Percentiles rank a stretch among this genome's conserved stretches.
phyloP scores from a whole-genome alignment of 345 rosid genomes.

The Excoecaria cochinchinensis region DNA sequence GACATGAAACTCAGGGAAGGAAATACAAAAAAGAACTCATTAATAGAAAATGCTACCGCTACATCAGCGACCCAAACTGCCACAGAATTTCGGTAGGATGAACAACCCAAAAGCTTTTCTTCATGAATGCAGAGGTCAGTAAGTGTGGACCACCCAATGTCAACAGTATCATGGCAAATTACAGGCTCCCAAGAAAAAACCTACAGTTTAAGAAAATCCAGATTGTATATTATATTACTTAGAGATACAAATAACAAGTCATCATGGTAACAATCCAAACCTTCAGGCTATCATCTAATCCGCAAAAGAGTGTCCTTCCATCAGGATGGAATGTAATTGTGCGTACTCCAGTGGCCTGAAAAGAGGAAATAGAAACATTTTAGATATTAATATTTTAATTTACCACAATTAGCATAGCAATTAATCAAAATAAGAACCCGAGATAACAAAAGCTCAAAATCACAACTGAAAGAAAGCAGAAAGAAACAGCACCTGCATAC shows the following conservation, averaged over 20 bases:
- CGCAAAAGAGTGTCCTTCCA: conserved; percentile 86
- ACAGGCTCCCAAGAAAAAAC: conserved; percentile 99
- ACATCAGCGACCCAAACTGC: conserved; percentile 91
- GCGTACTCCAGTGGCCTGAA: conserved; percentile 81
- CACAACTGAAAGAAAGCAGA: neutral
- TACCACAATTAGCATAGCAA: neutral
- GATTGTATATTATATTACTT: conserved; percentile 6
- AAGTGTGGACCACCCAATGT: conserved; percentile 92
- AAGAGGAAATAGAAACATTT: conserved; percentile 17
- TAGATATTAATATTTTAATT: neutral
- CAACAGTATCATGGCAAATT: conserved; percentile 76
- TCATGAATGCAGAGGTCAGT: conserved; percentile 85
- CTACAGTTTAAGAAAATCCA: conserved; percentile 43
- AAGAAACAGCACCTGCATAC: neutral
- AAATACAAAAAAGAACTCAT: neutral
- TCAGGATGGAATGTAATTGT: conserved; percentile 78
- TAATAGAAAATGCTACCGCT: conserved; percentile 41
- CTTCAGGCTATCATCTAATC: conserved; percentile 84
- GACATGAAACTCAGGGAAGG: neutral
- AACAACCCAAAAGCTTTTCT: conserved; percentile 85
- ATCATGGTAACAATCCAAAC: conserved; percentile 40
- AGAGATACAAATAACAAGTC: neutral
- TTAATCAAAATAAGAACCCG: neutral
- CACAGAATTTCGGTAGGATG: conserved; percentile 72
- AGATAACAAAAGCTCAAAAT: neutral